These are phyloP conservation scores for Pythium myriotylum DNA, from an alignment of 352 stramenopile genomes.

Conservation along the genomic window DNA sequence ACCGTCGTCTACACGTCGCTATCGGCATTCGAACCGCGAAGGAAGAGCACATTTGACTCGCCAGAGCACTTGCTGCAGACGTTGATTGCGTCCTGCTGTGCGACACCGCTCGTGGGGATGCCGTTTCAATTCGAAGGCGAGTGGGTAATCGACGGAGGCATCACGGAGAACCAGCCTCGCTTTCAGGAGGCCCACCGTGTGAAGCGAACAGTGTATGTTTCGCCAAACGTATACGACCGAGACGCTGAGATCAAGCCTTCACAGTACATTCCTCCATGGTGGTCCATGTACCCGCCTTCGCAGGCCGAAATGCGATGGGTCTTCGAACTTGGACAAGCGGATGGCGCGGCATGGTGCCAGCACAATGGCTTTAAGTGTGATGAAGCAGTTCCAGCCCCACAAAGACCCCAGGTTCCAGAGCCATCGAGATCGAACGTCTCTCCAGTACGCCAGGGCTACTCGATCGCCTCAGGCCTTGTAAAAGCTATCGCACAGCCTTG, in stretches of 20 bases:
- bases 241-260: conserved; percentile 48
- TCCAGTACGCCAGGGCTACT: no score
- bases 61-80: conserved; percentile 24
- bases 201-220: conserved; percentile 31
- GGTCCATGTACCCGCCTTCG: conserved; percentile 43
- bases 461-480: no score
- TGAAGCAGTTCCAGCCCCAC: no score
- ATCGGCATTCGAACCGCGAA: conserved; percentile 21
- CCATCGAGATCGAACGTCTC: no score
- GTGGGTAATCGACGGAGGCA: conserved; percentile 47
- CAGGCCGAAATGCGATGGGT: conserved; percentile 38
- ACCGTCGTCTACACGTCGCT: conserved; percentile 38
- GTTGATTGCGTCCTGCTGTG: conserved; percentile 40
- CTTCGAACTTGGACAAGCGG: conserved; percentile 33
- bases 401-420: no score
- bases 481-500: background rate
- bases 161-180: conserved; percentile 38
- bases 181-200: conserved; percentile 17
- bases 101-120: conserved; percentile 17
- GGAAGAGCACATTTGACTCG: conserved; percentile 33
- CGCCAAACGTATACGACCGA: conserved; percentile 31
- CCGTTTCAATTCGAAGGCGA: conserved; percentile 44
- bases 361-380: conserved; percentile 4
- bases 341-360: conserved; percentile 24
- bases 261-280: conserved; percentile 46